A percentile compares a stretch with the other conserved stretches of the same genome.
Evolutionary conservation across 345 rosid species (phyloP).

Genomic region (Durio zibethinus): DNA sequence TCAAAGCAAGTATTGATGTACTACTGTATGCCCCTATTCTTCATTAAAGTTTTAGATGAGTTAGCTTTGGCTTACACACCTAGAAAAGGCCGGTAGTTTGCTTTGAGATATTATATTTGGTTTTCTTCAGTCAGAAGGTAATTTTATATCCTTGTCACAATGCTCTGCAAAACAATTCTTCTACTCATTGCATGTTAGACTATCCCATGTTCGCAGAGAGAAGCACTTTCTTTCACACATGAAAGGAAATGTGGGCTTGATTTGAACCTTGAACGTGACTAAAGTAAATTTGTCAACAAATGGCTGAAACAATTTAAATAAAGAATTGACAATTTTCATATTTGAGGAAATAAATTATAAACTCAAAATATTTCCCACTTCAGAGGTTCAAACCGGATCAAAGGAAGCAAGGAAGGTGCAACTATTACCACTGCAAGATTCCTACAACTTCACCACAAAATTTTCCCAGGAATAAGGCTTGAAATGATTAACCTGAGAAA

Average conservation of each 20-base stretch:
- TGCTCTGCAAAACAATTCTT: background rate
- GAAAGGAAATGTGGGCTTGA: background rate
- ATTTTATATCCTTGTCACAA: background rate
- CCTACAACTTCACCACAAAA: background rate
- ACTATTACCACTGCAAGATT: background rate
- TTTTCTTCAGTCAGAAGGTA: background rate
- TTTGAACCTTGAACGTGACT: background rate
- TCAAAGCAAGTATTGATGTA: constrained; percentile 3
- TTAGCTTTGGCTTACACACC: background rate
- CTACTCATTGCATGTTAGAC: background rate
- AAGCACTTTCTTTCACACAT: background rate
- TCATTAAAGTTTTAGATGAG: background rate
- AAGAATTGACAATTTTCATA: background rate
- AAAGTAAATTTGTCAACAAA: background rate
- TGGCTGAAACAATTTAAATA: background rate
- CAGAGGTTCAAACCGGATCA: background rate
- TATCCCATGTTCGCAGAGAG: constrained; percentile 3
- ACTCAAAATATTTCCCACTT: background rate
- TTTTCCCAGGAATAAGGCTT: background rate
- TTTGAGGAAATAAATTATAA: background rate
- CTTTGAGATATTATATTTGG: background rate
- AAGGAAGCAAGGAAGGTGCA: background rate
- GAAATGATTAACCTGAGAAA: background rate
- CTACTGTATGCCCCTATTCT: constrained; percentile 1
- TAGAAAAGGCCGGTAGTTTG: constrained; percentile 1